Percentiles rank a stretch among this genome's conserved stretches.
Conservation (phyloP, 768 basidiomycete species). For the Pulveroboletus ravenelii region DNA sequence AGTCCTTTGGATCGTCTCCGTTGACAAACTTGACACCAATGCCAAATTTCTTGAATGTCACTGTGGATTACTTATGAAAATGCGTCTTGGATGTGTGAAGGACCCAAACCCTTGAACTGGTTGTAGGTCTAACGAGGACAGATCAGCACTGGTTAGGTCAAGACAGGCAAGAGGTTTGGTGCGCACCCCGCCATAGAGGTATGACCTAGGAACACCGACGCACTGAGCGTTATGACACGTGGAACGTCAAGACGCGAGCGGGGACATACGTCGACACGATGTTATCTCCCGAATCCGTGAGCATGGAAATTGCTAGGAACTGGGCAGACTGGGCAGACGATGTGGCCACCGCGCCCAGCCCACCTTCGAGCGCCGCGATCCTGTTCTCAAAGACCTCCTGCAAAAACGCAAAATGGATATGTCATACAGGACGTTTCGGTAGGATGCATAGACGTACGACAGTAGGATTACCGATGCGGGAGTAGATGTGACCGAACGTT, state of each 20-base stretch:
- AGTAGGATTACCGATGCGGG: slow-evolving; percentile 56
- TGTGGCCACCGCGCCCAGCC: slow-evolving; percentile 51
- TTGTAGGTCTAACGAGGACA: slow-evolving; percentile 47
- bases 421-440: neutral
- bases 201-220: slow-evolving; percentile 32
- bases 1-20: slow-evolving; percentile 41
- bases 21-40: slow-evolving; percentile 53
- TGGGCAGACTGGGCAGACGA: slow-evolving; percentile 62
- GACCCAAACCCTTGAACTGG: slow-evolving; percentile 51
- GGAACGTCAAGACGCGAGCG: neutral
- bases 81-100: neutral
- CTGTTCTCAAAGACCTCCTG: slow-evolving; percentile 64
- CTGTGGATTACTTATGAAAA: slow-evolving; percentile 22
- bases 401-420: too few species aligned
- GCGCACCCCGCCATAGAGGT: slow-evolving; percentile 57
- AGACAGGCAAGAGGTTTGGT: neutral
- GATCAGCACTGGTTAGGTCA: neutral
- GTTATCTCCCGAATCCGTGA: slow-evolving; percentile 57
- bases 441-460: slow-evolving; percentile 34
- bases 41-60: slow-evolving; percentile 51
- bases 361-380: slow-evolving; percentile 61
- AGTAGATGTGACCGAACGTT: slow-evolving; percentile 47
- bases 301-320: slow-evolving; percentile 51
- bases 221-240: neutral
- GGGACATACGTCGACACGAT: slow-evolving; percentile 51